Base-by-base conservation (phyloP, 2,329 filamentous ascomycete species). In the Aureobasidium sp. region DNA sequence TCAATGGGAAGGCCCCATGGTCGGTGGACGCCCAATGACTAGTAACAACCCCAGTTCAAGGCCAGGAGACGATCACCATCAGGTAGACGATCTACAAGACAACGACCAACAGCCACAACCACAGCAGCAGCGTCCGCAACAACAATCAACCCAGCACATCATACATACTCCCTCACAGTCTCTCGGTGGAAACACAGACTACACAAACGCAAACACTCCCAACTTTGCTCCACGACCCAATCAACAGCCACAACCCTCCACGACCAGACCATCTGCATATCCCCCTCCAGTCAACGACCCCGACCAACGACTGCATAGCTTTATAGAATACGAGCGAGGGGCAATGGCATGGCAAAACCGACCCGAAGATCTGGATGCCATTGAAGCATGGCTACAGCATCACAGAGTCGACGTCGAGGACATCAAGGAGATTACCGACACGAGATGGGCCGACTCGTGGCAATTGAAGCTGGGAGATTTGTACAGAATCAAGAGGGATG, bases 381-480 rank as follows among this genome's bases (percentile, higher is more conserved):
- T 60, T 17, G 57, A 60, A 42, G 57, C 57, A 29, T 60, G 57
- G 57, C 5, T 60, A 15, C 57, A 60, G 12, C 20, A 60, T 7
- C 57, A 60, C n/a, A 22, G 57, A 9, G 22, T 60, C 17, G 57
- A 60, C n/a, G 42, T 60, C 22, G 57, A 60, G 9, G 44, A 49
- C 11, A 60, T 60, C 17, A 49, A 39, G 25, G 57, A 60, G 20
- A 51, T 60, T 31, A 51, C 34, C 4, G 57, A 60, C 14, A 60
- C 45, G 1, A 39, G 57, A 41, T 60, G 57, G 57, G 27, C 25
- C 2, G 57, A 60, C 25, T 60, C 57, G 11, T 60, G 57, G 57
- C 34, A 42, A 14, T n/a, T 60, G 36, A 60, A 51, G 36, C 14
- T 60, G 44, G 57, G 57, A 2, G 57, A 60, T 25, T 8, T 60